A percentile compares a stretch with the other conserved stretches of the same genome.
Conservation (phyloP, 768 basidiomycete genomes). For the Mycena epipterygia region DNA sequence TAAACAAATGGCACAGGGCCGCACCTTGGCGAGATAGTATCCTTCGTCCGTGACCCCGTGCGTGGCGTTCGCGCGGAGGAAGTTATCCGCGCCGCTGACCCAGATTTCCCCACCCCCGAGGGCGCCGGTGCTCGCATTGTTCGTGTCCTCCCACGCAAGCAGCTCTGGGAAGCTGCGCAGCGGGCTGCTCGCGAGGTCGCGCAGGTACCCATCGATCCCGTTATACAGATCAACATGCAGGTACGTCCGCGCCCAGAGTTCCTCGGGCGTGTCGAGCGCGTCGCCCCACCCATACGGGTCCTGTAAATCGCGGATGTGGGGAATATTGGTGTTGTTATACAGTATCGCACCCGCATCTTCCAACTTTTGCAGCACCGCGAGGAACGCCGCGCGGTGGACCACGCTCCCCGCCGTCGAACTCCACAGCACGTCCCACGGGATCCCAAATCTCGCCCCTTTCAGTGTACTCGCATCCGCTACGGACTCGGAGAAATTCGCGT, state of each 20-base stretch:
- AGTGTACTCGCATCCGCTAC: not conserved
- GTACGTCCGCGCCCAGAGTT: conserved; percentile 21
- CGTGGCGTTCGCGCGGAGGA: conserved; percentile 14
- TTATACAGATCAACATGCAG: conserved; percentile 26
- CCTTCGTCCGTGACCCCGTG: conserved; percentile 8
- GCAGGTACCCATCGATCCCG: conserved; percentile 17
- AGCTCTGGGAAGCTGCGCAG: conserved; percentile 13
- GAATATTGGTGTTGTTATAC: conserved; percentile 20
- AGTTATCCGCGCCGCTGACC: conserved; percentile 21
- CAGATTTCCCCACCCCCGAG: conserved; percentile 15
- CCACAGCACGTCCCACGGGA: conserved; percentile 23
- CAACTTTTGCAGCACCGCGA: not conserved
- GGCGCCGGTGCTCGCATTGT: conserved; percentile 17
- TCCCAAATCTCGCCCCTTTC: not conserved
- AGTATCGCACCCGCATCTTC: conserved; percentile 2
- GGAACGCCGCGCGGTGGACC: conserved; percentile 11
- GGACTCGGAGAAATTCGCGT: conserved; percentile 3
- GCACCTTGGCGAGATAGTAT: conserved; percentile 19
- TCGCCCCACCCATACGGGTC: conserved; percentile 21
- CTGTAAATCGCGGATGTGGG: conserved; percentile 12
- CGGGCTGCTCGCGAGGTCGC: not conserved
- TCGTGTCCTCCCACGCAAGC: conserved; percentile 14
- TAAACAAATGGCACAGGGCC: not conserved
- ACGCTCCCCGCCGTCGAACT: conserved; percentile 13
- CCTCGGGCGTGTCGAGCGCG: conserved; percentile 20